Base-by-base conservation (phyloP, 2,329 filamentous ascomycete species). In the Colletotrichum sansevieriae region DNA sequence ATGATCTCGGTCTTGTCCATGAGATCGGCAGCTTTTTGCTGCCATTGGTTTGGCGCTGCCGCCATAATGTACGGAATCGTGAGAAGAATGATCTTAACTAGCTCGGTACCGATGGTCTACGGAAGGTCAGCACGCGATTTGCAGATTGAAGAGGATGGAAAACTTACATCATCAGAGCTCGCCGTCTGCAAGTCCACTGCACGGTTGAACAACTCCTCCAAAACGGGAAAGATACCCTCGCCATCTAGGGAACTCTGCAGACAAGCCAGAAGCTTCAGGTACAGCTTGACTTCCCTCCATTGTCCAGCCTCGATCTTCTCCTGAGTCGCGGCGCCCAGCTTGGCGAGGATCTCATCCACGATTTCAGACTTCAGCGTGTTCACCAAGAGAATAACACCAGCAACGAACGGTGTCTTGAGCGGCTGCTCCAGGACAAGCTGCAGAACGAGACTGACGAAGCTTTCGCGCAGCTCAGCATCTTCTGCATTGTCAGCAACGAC, bases 1-100 rank as follows among this genome's bases (percentile, higher is more conserved):
- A 98, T 97, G 72, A 98, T 94, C 64, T 96, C 95, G 2, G 96
- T 98, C 84, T 97, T 97, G 72, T 97, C 93, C 77, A 99, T 90
- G 61, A 98, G 84, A 54, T 92, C 90, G 1, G 87, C 85, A 2
- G 94, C 94, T 76, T 92, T 92, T 72, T 92, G 86, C 73, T 91
- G 89, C 75, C 92, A 90, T 57, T 90, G 88, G 3, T 86, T 84
- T 3, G 92, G 91, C 0, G 91, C 88, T 3, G 92, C 89, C 10
- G 91, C 88, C 86, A 97, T 90, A 63, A 94, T 85, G 78, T 98
- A 99, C 0, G 96, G 95, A 67, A 99, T 92, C 0, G 95, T 97
- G 56, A 98, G 88, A 51, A 98, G 88, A 72, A 99, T 98, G 74
- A 98, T 95, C 81, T 98, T 98, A 78, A 98, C 94, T 39, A 99